A percentile compares a stretch with the other conserved stretches of the same genome.
Evolutionary conservation across 1,284 basidiomycete species (phyloP).

Genomic region (Xerocomus nothofagi): DNA sequence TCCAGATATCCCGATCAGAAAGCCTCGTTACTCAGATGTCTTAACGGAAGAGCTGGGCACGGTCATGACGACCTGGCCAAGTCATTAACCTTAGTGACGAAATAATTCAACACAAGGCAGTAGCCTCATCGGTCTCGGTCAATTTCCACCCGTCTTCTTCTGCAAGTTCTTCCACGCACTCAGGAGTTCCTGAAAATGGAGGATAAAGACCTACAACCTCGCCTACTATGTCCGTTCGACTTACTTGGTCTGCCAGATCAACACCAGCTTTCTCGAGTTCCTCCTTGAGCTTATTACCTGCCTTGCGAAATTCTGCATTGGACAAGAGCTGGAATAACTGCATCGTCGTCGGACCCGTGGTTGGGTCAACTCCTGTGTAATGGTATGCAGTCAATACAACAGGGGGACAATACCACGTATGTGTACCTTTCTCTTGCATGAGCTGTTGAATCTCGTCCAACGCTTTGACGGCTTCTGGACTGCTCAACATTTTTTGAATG

Average conservation of each 20-base stretch:
- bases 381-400: constrained; percentile 1
- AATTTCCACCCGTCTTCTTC: constrained; percentile 29
- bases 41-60: no score
- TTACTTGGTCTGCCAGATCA: constrained; percentile 47
- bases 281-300: constrained; percentile 46
- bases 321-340: constrained; percentile 54
- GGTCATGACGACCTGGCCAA: no score
- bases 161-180: constrained; percentile 37
- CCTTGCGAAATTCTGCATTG: constrained; percentile 52
- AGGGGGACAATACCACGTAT: background rate
- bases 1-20: no score
- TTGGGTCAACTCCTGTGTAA: constrained; percentile 46
- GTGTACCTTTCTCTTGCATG: constrained; percentile 52
- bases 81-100: background rate
- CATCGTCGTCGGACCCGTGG: constrained; percentile 47
- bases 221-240: constrained; percentile 4
- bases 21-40: no score
- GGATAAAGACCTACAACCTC: constrained; percentile 2
- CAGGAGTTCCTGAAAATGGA: constrained; percentile 32
- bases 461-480: constrained; percentile 50
- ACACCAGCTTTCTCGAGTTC: constrained; percentile 61
- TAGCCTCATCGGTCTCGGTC: background rate
- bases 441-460: constrained; percentile 45
- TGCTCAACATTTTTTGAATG: constrained; percentile 49
- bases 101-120: background rate